Evolutionary conservation across 768 basidiomycete species (phyloP).

Genomic region (Boletus edulis): DNA sequence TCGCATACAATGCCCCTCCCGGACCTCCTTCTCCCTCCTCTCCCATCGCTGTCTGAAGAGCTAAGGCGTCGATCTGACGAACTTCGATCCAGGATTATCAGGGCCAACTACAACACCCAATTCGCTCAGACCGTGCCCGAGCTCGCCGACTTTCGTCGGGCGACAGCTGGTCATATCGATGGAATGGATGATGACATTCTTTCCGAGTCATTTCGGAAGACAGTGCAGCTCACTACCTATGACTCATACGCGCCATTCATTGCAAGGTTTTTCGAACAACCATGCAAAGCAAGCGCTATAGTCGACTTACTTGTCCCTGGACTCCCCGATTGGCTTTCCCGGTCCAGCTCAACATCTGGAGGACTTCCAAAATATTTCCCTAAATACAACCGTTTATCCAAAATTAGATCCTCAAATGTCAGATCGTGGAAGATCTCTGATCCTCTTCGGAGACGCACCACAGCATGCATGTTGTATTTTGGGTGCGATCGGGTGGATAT

Average conservation of each 20-base stretch:
- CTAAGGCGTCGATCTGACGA: background rate
- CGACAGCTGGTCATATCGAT: background rate
- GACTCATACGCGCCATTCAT: conserved; percentile 12
- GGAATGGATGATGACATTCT: background rate
- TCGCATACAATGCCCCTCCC: background rate
- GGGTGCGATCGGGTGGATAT: background rate
- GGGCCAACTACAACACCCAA: background rate
- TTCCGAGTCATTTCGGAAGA: conserved; percentile 3
- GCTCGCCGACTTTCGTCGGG: conserved; percentile 1
- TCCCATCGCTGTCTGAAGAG: background rate
- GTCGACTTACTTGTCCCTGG: background rate
- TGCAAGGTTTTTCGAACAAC: background rate
- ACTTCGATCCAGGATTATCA: background rate
- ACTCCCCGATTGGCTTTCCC: conserved; percentile 10
- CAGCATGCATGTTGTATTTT: background rate
- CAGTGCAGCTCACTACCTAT: conserved; percentile 12
- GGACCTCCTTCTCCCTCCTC: background rate
- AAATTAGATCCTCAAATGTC: background rate
- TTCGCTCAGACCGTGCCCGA: background rate
- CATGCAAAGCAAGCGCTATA: background rate
- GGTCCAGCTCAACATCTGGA: conserved; percentile 18
- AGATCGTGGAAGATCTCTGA: background rate
- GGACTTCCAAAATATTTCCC: conserved; percentile 9
- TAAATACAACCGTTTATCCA: conserved; percentile 1
- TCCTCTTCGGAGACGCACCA: conserved; percentile 1